These are phyloP conservation scores for Westerdykella aurantiaca DNA, from an alignment of 2,329 filamentous ascomycete species.

Conservation along the genomic window DNA sequence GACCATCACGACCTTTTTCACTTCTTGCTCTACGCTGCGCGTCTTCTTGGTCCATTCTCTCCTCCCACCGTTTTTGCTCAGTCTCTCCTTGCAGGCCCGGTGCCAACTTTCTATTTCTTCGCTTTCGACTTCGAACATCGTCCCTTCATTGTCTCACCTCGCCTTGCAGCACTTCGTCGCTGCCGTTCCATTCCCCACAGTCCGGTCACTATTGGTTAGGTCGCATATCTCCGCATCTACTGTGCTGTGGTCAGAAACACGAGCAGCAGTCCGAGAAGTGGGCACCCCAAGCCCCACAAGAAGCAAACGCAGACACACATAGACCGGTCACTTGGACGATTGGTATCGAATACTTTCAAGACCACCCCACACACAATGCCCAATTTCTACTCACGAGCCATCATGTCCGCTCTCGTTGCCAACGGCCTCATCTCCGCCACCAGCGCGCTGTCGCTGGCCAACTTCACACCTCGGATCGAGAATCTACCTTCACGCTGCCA, in stretches of 20 bases:
- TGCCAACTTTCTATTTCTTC: constrained; percentile 12
- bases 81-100: constrained; percentile 28
- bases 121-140: constrained; percentile 15
- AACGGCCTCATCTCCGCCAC: constrained; percentile 17
- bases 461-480: constrained; percentile 41
- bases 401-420: constrained; percentile 19
- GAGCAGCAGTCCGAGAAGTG: too few relatives aligned
- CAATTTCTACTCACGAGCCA: constrained; percentile 9
- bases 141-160: constrained; percentile 13
- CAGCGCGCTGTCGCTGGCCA: constrained; percentile 39
- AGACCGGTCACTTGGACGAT: too few relatives aligned
- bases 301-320: too few relatives aligned
- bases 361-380: constrained; percentile 18
- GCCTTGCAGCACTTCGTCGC: constrained; percentile 19
- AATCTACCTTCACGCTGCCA: constrained; percentile 38
- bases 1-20: constrained; percentile 14
- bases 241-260: too few relatives aligned
- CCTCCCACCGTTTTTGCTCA: neutral
- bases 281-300: too few relatives aligned
- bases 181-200: neutral
- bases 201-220: constrained; percentile 10
- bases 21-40: constrained; percentile 24
- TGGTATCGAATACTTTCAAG: neutral
- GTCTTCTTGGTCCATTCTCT: constrained; percentile 10
- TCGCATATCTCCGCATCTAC: constrained; percentile 6